Percentiles rank a stretch among this genome's conserved stretches.
phyloP scores from a whole-genome alignment of 2,329 filamentous ascomycete species.

The Nemania sp. region DNA sequence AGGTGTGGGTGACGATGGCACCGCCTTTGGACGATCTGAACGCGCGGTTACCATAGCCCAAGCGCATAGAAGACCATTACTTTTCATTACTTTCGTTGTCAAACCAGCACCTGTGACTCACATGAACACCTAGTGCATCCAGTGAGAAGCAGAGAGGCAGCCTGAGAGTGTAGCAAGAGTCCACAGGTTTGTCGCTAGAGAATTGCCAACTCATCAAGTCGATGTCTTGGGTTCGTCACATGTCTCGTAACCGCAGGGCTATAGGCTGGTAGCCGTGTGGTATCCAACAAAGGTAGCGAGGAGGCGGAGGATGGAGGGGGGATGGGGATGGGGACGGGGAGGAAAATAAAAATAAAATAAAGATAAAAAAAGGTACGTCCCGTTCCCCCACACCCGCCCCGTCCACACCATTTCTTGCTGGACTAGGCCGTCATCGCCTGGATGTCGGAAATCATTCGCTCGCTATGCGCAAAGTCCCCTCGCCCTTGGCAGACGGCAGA shows the following conservation, averaged over 20 bases:
- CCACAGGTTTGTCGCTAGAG: conserved; percentile 22
- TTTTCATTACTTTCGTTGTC: conserved; percentile 8
- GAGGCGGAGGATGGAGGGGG: background rate
- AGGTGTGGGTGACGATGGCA: conserved; percentile 13
- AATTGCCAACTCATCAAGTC: conserved; percentile 30
- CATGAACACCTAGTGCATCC: conserved; percentile 21
- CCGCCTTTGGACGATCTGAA: conserved; percentile 13
- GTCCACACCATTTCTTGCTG: conserved; percentile 18
- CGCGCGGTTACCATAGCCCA: conserved; percentile 16
- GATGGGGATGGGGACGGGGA: background rate
- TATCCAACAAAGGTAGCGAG: background rate
- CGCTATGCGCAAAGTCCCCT: conserved; percentile 17
- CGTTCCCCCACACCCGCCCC: conserved; percentile 18
- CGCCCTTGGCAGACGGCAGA: conserved; percentile 20
- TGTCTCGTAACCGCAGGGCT: conserved; percentile 26
- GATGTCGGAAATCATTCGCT: conserved; percentile 18
- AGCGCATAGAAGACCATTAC: background rate
- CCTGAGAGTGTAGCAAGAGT: conserved; percentile 3
- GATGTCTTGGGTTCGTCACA: conserved; percentile 26
- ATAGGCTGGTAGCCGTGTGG: conserved; percentile 7
- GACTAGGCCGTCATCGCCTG: conserved; percentile 22
- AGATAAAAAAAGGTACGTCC: conserved; percentile 16
- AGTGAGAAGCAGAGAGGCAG: conserved; percentile 1
- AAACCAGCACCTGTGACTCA: conserved; percentile 24
- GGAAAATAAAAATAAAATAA: background rate